A percentile compares a stretch with the other conserved stretches of the same genome.
Conservation (phyloP, 2,329 filamentous ascomycete genomes). For the Monosporascus ibericus region DNA sequence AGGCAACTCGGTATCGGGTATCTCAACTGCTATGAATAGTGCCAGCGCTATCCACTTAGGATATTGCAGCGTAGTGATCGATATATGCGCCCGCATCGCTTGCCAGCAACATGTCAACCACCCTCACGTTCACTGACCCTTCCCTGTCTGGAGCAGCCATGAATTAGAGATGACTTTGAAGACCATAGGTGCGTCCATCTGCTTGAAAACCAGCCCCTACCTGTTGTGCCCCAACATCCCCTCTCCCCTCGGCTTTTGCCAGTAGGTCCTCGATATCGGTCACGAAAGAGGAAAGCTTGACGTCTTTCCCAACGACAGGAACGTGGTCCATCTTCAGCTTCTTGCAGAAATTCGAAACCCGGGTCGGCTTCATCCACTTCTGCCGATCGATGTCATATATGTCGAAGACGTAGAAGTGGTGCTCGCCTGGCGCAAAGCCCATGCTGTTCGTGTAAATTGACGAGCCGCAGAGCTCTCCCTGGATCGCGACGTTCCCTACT, state of each 20-base stretch:
- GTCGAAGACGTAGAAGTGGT: conserved; percentile 16
- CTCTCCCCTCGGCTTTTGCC: conserved; percentile 20
- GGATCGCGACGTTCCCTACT: conserved; percentile 20
- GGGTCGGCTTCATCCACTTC: conserved; percentile 1
- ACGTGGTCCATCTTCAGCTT: conserved; percentile 8
- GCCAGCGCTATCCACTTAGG: too few species aligned
- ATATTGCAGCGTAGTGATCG: too few species aligned
- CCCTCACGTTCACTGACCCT: not conserved
- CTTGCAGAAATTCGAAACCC: conserved; percentile 3
- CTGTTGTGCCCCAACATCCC: conserved; percentile 15
- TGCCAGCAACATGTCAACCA: too few species aligned
- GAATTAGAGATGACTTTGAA: conserved; percentile 28
- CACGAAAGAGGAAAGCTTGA: not conserved
- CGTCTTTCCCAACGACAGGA: conserved; percentile 5
- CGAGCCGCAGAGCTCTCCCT: conserved; percentile 24
- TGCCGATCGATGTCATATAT: conserved; percentile 14
- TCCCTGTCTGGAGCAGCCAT: conserved; percentile 20
- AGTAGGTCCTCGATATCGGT: conserved; percentile 15
- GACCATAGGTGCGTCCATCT: conserved; percentile 6
- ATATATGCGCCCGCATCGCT: too few species aligned
- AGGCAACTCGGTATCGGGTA: too few species aligned
- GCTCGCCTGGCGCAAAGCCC: conserved; percentile 14
- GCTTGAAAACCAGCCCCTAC: conserved; percentile 26
- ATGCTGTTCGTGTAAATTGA: conserved; percentile 21
- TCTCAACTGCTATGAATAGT: too few species aligned